Evolutionary conservation across 2,329 filamentous ascomycete genomes (phyloP), one percentile per base, ranked within the genome.

Genomic region (Verruconis gallopava): DNA sequence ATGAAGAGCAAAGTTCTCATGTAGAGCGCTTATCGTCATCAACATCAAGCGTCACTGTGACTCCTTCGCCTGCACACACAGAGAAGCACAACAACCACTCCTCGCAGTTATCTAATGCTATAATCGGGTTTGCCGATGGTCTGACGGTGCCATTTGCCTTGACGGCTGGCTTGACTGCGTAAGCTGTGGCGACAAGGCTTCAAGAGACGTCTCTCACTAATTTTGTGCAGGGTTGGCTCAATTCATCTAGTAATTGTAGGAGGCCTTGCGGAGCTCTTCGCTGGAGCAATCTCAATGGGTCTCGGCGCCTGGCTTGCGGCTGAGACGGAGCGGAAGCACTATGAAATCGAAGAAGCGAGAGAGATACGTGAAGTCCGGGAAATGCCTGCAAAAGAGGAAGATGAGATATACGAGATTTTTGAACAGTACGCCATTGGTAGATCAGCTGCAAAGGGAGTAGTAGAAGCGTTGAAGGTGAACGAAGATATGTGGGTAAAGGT

Each of bases 61-160:
- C n/a, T n/a, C n/a, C n/a, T n/a, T n/a, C n/a, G n/a, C n/a, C n/a
- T n/a, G 21, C 17, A 4, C 37, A 44, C 30, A 4, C 4, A n/a
- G 42, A 44, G 37, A 19, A 32, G 19, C 42, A 44, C 18, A 25
- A 15, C 11, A 45, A 25, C 9, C 13, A 36, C 5, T 20, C 38
- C 33, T 38, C 43, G 20, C 34, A 36, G 5, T 20, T 46, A 25
- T 21, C 21, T 11, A 30, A 84, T 57, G 69, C 77, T 47, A 85
- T 82, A 46, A 79, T 88, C 50, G 82, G 82, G 41, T 77, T 86
- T 50, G 79, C 81, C 1, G 82, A 88, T 53, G 82, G 82, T 13
- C 68, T 88, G 50, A 88, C 82, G 0, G 82, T 88, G 0, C 82
- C 82, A 0, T 88, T 88, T 50, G 82, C 82, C 13, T 66, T 88